Conservation (phyloP, 495 filamentous ascomycete species). For the Filosporella fistucella region DNA sequence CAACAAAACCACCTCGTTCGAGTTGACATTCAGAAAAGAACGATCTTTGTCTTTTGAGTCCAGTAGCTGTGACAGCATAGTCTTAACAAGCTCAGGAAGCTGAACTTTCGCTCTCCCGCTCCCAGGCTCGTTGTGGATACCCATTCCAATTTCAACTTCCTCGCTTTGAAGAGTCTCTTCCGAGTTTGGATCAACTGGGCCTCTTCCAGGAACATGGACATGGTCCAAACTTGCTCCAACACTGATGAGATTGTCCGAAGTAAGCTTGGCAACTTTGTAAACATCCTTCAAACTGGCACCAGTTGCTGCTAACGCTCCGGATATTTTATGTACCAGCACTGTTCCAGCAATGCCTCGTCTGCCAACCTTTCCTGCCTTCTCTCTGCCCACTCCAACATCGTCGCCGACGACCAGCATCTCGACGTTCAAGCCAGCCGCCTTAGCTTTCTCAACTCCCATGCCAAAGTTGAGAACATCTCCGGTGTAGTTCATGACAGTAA, state of each 20-base stretch:
- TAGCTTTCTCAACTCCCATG: constrained; percentile 88
- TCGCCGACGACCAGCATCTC: constrained; percentile 97
- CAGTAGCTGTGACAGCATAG: constrained; percentile 78
- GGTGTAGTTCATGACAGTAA: constrained; percentile 66
- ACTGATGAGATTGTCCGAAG: constrained; percentile 72
- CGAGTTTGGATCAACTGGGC: constrained; percentile 27
- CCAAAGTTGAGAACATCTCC: constrained; percentile 95
- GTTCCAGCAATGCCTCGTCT: constrained; percentile 89
- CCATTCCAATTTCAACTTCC: constrained; percentile 95
- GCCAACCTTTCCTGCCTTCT: constrained; percentile 83
- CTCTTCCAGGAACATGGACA: constrained; percentile 87
- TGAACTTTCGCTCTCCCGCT: constrained; percentile 64
- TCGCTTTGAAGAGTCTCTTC: constrained; percentile 54
- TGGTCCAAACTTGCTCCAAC: constrained; percentile 84
- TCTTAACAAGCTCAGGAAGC: constrained; percentile 65
- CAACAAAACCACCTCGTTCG: constrained; percentile 64
- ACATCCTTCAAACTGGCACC: constrained; percentile 65
- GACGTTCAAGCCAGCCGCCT: constrained; percentile 69
- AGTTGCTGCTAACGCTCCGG: constrained; percentile 75
- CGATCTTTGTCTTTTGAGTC: constrained; percentile 76
- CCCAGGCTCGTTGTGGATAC: constrained; percentile 95
- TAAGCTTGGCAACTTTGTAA: constrained; percentile 62
- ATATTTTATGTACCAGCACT: constrained; percentile 83
- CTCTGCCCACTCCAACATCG: constrained; percentile 86
- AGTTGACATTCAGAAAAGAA: constrained; percentile 66